Percentiles rank a stretch among this genome's conserved stretches.
phyloP scores from a whole-genome alignment of 768 basidiomycete genomes.

The Lentinula boryana region DNA sequence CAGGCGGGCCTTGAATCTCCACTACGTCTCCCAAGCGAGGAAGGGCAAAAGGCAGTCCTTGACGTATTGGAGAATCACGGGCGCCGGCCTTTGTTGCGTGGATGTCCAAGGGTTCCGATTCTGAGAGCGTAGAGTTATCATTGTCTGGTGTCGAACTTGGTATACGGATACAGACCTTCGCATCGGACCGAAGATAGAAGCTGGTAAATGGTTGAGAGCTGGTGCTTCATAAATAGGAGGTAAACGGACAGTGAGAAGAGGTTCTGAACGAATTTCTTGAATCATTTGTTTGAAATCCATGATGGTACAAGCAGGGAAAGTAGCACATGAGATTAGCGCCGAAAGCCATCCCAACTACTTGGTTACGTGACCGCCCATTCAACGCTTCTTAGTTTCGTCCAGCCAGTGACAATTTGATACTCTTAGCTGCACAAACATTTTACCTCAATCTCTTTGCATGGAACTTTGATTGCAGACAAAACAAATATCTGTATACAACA shows the following conservation, averaged over 20 bases:
- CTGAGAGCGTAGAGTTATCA: background rate
- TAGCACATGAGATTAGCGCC: no score
- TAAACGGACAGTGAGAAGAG: slow-evolving; percentile 25
- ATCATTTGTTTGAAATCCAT: slow-evolving; percentile 18
- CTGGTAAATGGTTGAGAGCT: slow-evolving; percentile 19
- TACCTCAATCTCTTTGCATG: background rate
- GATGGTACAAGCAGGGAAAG: background rate
- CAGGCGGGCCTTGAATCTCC: slow-evolving; percentile 71
- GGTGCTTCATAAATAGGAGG: background rate
- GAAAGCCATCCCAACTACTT: no score
- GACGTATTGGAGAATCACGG: slow-evolving; percentile 17
- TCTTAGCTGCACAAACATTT: background rate
- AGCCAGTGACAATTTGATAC: no score
- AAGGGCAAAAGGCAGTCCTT: slow-evolving; percentile 8
- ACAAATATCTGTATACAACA: background rate
- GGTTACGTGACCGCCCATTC: background rate
- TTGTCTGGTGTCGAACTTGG: slow-evolving; percentile 16
- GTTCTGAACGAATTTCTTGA: slow-evolving; percentile 24
- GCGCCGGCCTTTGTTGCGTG: slow-evolving; percentile 19
- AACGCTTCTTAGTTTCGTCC: background rate
- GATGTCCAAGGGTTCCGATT: slow-evolving; percentile 1
- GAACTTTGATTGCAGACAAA: background rate
- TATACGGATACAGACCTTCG: slow-evolving; percentile 10
- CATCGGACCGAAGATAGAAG: slow-evolving; percentile 34
- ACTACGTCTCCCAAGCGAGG: slow-evolving; percentile 54